Conservation (phyloP, 108 stramenopile genomes). For the Cyclostephanos invisitatus region DNA sequence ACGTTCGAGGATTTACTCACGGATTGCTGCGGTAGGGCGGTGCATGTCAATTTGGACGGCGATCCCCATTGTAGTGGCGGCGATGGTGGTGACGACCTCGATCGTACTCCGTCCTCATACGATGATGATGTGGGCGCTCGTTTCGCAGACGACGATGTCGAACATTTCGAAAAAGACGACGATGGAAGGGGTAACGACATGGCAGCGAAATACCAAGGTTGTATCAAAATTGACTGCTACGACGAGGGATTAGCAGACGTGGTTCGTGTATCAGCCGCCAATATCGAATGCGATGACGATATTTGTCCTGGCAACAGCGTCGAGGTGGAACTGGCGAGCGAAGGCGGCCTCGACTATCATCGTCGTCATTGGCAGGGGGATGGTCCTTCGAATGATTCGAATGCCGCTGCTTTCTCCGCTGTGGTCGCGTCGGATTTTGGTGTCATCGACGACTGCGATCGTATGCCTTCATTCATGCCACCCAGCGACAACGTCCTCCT, state of each 20-base stretch:
- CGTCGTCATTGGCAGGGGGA: constrained; percentile 1
- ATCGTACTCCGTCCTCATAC: neutral
- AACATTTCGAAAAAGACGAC: neutral
- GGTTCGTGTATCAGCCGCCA: neutral
- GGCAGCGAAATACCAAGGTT: neutral
- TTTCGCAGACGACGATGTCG: neutral
- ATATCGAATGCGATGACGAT: neutral
- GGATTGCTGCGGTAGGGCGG: constrained; percentile 67
- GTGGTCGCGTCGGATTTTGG: neutral
- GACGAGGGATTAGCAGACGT: constrained; percentile 4
- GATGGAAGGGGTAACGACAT: neutral
- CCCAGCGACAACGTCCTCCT: constrained; percentile 15
- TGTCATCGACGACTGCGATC: neutral
- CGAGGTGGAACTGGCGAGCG: constrained; percentile 23
- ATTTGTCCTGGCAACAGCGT: neutral
- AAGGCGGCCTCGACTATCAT: neutral
- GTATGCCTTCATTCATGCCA: neutral
- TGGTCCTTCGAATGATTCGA: neutral
- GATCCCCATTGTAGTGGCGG: constrained; percentile 25
- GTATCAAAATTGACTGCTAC: neutral
- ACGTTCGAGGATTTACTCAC: constrained; percentile 74
- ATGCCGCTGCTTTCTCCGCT: neutral
- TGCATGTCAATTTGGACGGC: constrained; percentile 42
- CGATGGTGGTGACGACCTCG: neutral
- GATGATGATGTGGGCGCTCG: neutral